phyloP scores from a whole-genome alignment of 2,329 filamentous ascomycete genomes.

The Claviceps cyperi region DNA sequence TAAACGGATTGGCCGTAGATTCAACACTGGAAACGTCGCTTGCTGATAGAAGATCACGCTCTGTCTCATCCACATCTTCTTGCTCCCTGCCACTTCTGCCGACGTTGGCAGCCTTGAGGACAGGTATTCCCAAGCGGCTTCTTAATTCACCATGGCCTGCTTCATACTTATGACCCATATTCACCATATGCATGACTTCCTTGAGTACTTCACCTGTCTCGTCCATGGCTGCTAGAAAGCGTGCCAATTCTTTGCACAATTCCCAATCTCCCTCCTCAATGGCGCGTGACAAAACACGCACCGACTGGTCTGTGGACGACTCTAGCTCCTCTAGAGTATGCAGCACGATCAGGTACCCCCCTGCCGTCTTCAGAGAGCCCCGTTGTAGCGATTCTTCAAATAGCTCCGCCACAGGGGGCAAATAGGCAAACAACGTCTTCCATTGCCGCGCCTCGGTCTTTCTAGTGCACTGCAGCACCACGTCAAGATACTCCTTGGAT shows the following conservation, averaged over 20 bases:
- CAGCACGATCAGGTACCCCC: slow-evolving; percentile 87
- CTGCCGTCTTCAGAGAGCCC: slow-evolving; percentile 83
- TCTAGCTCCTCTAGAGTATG: slow-evolving; percentile 65
- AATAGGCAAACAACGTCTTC: slow-evolving; percentile 81
- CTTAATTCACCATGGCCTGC: slow-evolving; percentile 12
- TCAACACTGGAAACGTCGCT: slow-evolving; percentile 24
- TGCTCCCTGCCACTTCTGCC: slow-evolving; percentile 18
- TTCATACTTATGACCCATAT: slow-evolving; percentile 22
- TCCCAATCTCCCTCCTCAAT: slow-evolving; percentile 87
- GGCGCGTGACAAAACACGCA: slow-evolving; percentile 66
- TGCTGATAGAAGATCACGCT: slow-evolving; percentile 22
- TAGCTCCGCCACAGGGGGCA: slow-evolving; percentile 78
- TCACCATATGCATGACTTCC: slow-evolving; percentile 52
- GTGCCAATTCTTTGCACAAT: slow-evolving; percentile 81
- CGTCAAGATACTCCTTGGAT: slow-evolving; percentile 77
- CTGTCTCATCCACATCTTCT: slow-evolving; percentile 14
- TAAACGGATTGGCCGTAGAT: slow-evolving; percentile 17
- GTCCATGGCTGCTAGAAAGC: slow-evolving; percentile 91
- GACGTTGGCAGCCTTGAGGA: slow-evolving; percentile 16
- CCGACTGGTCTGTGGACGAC: slow-evolving; percentile 59
- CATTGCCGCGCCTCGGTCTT: slow-evolving; percentile 94
- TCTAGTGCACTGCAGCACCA: slow-evolving; percentile 89
- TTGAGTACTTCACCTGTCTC: slow-evolving; percentile 67
- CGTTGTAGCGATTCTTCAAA: slow-evolving; percentile 85
- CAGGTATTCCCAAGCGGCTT: slow-evolving; percentile 19